Conservation (phyloP, 768 basidiomycete species). For the Mycena filopes region DNA sequence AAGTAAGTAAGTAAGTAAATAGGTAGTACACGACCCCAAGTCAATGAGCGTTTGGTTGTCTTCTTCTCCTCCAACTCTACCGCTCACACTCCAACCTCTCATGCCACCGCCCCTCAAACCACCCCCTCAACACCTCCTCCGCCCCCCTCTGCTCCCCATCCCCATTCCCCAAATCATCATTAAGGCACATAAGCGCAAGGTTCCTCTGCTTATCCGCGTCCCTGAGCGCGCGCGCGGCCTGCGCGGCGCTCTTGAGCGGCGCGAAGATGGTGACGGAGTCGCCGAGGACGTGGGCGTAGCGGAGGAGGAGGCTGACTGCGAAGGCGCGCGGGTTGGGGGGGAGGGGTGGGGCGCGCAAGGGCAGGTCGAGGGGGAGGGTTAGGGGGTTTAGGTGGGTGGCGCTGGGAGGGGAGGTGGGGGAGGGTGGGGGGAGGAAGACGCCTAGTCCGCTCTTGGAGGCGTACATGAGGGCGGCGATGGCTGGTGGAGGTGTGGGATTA, state of each 20-base stretch:
- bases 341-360: slow-evolving; percentile 12
- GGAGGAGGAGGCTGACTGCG: slow-evolving; percentile 30
- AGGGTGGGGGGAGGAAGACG: slow-evolving; percentile 29
- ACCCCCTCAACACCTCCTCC: slow-evolving; percentile 8
- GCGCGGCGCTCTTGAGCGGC: slow-evolving; percentile 2
- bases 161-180: slow-evolving; percentile 28
- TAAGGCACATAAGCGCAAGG: slow-evolving; percentile 31
- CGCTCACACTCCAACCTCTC: slow-evolving; percentile 29
- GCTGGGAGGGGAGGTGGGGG: background rate
- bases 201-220: slow-evolving; percentile 11
- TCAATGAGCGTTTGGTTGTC: too few species aligned
- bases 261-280: slow-evolving; percentile 32
- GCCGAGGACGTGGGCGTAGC: slow-evolving; percentile 33
- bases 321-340: slow-evolving; percentile 31
- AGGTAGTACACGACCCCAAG: too few species aligned
- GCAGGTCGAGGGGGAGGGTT: slow-evolving; percentile 30
- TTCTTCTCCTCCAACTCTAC: too few species aligned
- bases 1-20: too few species aligned
- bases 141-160: slow-evolving; percentile 4
- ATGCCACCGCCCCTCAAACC: slow-evolving; percentile 31
- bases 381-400: slow-evolving; percentile 25
- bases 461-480: slow-evolving; percentile 29
- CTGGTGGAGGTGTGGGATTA: background rate
- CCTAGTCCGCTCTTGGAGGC: slow-evolving; percentile 21
- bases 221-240: slow-evolving; percentile 9